These are phyloP conservation scores for Vanrija pseudolonga DNA, from an alignment of 1,284 basidiomycete species.

Conservation along the genomic window DNA sequence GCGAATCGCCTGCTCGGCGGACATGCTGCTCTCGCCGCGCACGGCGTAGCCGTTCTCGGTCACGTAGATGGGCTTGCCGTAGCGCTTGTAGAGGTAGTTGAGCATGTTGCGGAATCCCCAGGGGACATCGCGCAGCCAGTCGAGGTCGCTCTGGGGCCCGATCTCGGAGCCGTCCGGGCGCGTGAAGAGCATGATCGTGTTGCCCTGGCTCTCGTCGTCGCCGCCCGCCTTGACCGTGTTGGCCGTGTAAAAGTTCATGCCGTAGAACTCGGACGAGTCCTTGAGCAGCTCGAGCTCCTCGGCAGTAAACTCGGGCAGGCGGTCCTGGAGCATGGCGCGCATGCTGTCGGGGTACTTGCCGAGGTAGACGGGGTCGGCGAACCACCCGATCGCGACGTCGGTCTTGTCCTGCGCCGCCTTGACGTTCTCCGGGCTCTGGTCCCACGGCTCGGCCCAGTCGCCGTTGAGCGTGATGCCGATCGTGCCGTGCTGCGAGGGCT, in stretches of 20 bases:
- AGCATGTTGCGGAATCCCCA: slow-evolving; percentile 55
- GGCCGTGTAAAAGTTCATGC: slow-evolving; percentile 60
- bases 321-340: slow-evolving; percentile 59
- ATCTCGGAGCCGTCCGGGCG: slow-evolving; percentile 59
- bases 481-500: slow-evolving; percentile 42
- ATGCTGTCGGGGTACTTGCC: slow-evolving; percentile 66
- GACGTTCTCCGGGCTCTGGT: slow-evolving; percentile 60
- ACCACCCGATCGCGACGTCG: slow-evolving; percentile 58
- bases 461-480: slow-evolving; percentile 74
- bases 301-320: slow-evolving; percentile 62
- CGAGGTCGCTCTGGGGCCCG: slow-evolving; percentile 58
- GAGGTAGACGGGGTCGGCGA: slow-evolving; percentile 65
- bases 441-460: slow-evolving; percentile 66
- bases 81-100: slow-evolving; percentile 65
- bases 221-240: slow-evolving; percentile 57
- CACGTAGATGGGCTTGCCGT: slow-evolving; percentile 64
- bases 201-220: slow-evolving; percentile 60
- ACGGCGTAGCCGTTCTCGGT: slow-evolving; percentile 72
- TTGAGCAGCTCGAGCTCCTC: slow-evolving; percentile 63
- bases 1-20: slow-evolving; percentile 54
- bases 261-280: slow-evolving; percentile 41
- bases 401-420: slow-evolving; percentile 63
- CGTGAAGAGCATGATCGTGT: slow-evolving; percentile 45
- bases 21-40: slow-evolving; percentile 60
- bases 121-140: slow-evolving; percentile 42